Base-by-base conservation (phyloP, 768 basidiomycete genomes). In the Cantharellus cinnabarinus region DNA sequence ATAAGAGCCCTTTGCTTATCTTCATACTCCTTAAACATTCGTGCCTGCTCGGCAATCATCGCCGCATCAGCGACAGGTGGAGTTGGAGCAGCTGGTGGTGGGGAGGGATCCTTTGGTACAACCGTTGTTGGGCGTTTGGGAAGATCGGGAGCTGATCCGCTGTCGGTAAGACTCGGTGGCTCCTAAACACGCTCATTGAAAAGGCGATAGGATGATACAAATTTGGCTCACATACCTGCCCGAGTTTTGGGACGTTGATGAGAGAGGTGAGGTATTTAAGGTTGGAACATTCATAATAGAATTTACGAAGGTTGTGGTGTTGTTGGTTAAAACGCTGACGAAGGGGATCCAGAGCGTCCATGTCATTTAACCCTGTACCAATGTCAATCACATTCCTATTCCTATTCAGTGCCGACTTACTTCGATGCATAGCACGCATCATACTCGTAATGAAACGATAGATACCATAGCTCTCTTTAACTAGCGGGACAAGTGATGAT, bases 211-310 rank as follows among this genome's bases (percentile, higher is more conserved):
- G 3, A 59, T 41, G 35, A 10, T 5, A 40, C 38, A 57, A 5
- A 40, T 40, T 35, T 39, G 35, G 35, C 56, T 40, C 42, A 10
- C 79, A 48, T 66, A 89, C 90, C 67, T 87, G 82, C 51, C 90
- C 94, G 41, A 99, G 77, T 70, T 98, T 99, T 5, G 95, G 95
- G 2, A 99, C 93, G 69, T 98, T 99, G 67, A 98, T 95, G 40
- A 99, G 77, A 51, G 93, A 89, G 5, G 95, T 99, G 57, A 99
- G 72, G 70, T 95, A 99, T 70, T 95, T 97, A 64, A 99, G 79
- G 71, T 98, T 98, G 5, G 91, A 95, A 68, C 95, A 99, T 68
- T 99, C 95, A 68, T 98, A 98, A 74, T 98, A 98, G 73, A 95
- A 99, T 69, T 94, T 90, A 62, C 95, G 83, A 5, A 99, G 77